Evolutionary conservation across 1,139 yeast species (phyloP).

Genomic region (Blastobotrys serpentis): DNA sequence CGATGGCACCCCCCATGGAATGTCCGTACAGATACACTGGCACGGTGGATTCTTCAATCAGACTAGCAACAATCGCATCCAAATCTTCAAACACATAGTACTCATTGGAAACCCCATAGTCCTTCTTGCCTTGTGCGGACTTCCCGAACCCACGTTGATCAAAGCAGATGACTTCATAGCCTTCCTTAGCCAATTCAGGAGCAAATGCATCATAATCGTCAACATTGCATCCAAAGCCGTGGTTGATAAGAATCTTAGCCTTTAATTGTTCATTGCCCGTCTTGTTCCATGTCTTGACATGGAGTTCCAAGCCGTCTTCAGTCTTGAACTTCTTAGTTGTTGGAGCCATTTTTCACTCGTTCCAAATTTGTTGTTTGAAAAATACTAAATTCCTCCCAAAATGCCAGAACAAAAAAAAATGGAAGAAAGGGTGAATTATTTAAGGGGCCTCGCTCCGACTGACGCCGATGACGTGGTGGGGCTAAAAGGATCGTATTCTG

Average conservation of each 20-base stretch:
- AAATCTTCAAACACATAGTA: constrained; percentile 62
- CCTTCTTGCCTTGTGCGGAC: constrained; percentile 52
- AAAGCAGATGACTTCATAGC: constrained; percentile 73
- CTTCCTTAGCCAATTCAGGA: constrained; percentile 56
- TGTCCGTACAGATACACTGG: constrained; percentile 68
- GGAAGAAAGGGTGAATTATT: neutral
- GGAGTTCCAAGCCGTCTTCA: constrained; percentile 25
- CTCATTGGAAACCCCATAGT: constrained; percentile 68
- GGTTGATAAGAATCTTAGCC: constrained; percentile 57
- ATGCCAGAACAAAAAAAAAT: neutral
- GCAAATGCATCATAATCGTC: constrained; percentile 53
- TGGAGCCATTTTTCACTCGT: neutral
- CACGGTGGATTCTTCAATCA: constrained; percentile 33
- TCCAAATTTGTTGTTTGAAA: neutral
- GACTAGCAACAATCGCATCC: constrained; percentile 53
- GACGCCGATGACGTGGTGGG: neutral
- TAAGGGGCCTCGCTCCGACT: constrained; percentile 1
- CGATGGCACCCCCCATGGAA: constrained; percentile 95
- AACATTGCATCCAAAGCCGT: constrained; percentile 74
- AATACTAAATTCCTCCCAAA: neutral
- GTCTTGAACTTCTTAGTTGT: constrained; percentile 7
- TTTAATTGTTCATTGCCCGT: constrained; percentile 39
- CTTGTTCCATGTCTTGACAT: constrained; percentile 25
- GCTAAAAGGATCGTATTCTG: neutral
- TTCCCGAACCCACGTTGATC: constrained; percentile 91